These are phyloP conservation scores for Tagetes erecta DNA, from an alignment of 129 eudicot species.

Conservation along the genomic window DNA sequence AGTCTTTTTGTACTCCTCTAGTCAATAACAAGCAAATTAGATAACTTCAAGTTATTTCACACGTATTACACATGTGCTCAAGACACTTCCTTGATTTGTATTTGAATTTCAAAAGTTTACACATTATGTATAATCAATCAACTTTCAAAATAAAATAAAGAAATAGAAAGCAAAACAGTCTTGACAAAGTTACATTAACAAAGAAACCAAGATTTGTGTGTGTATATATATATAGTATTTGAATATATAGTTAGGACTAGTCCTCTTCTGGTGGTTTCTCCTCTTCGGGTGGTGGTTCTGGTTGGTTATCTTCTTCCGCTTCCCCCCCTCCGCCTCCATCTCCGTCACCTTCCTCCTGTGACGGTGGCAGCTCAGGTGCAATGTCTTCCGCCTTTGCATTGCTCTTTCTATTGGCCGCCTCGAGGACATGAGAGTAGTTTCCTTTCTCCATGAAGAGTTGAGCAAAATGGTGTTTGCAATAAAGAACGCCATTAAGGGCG, in stretches of 20 bases:
- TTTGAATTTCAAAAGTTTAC: conserved; percentile 22
- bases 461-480: conserved; percentile 87
- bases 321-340: conserved; percentile 22
- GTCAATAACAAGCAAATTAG: not conserved
- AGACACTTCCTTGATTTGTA: conserved; percentile 33
- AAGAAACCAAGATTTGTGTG: conserved; percentile 22
- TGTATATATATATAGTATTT: conserved; percentile 24
- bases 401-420: conserved; percentile 68
- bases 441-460: conserved; percentile 99
- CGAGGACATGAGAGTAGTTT: conserved; percentile 70
- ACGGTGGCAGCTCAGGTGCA: conserved; percentile 23
- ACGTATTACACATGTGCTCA: conserved; percentile 21
- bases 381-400: conserved; percentile 37
- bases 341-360: conserved; percentile 30
- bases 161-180: not conserved
- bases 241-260: conserved; percentile 16
- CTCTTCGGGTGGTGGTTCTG: conserved; percentile 30
- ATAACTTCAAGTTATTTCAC: not conserved
- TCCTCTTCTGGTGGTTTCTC: conserved; percentile 37
- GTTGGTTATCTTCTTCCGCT: conserved; percentile 22
- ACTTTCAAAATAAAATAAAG: conserved; percentile 9
- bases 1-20: no score
- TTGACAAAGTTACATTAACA: conserved; percentile 31
- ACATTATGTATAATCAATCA: conserved; percentile 22
- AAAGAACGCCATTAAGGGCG: conserved; percentile 80